Percentiles rank a stretch among this genome's conserved stretches.
These are phyloP conservation scores for Camelina hispida DNA, from an alignment of 345 rosid genomes.

Conservation along the genomic window DNA sequence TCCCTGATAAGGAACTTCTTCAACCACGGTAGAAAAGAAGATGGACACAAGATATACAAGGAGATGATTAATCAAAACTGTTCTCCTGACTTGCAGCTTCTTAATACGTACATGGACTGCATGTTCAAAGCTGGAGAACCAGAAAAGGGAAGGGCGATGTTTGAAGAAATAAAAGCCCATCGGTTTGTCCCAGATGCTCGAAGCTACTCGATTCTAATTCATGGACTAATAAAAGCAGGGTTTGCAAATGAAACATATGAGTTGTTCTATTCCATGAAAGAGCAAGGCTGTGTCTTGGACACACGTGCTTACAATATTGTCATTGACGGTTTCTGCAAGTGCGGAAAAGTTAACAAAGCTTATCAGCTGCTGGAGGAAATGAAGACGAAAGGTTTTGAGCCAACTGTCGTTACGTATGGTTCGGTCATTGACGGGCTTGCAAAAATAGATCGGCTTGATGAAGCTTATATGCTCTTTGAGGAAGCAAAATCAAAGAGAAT, in stretches of 20 bases:
- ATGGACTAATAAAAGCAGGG: slow-evolving; percentile 88
- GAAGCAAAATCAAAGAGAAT: slow-evolving; percentile 84
- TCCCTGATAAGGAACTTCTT: slow-evolving; percentile 88
- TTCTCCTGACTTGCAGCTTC: slow-evolving; percentile 76
- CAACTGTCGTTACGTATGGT: slow-evolving; percentile 93
- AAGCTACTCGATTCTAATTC: slow-evolving; percentile 81
- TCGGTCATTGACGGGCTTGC: slow-evolving; percentile 87
- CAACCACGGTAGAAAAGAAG: slow-evolving; percentile 77
- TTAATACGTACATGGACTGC: slow-evolving; percentile 93
- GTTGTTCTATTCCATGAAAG: slow-evolving; percentile 85
- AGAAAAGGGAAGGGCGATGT: slow-evolving; percentile 81
- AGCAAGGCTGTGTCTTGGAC: slow-evolving; percentile 85
- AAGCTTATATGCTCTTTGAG: slow-evolving; percentile 96
- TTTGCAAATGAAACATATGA: slow-evolving; percentile 79
- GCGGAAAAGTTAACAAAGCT: slow-evolving; percentile 89
- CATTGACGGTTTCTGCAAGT: slow-evolving; percentile 92
- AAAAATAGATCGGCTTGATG: slow-evolving; percentile 94
- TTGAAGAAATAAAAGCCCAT: slow-evolving; percentile 72
- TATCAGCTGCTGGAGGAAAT: slow-evolving; percentile 95
- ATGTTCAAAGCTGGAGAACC: slow-evolving; percentile 87
- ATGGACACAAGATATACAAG: slow-evolving; percentile 93
- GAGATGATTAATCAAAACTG: slow-evolving; percentile 77
- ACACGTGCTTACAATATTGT: slow-evolving; percentile 83
- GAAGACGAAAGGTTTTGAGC: slow-evolving; percentile 78
- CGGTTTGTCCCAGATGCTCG: slow-evolving; percentile 77